A percentile compares a stretch with the other conserved stretches of the same genome.
phyloP scores from a whole-genome alignment of 164 flowering plant species.

The Magnolia kwangsiensis region DNA sequence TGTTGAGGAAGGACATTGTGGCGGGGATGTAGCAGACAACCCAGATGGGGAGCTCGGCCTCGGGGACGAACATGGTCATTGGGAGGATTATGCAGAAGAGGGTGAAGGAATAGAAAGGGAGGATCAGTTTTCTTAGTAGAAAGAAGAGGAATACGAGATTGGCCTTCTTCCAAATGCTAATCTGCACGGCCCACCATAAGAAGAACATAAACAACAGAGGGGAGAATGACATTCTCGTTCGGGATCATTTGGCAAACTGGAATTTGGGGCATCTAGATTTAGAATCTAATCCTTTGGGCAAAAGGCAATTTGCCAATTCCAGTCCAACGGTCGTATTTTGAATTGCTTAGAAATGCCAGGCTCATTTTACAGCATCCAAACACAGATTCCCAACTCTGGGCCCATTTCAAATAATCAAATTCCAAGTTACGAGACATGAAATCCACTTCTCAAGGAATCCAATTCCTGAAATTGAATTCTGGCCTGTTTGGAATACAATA shows the following conservation, averaged over 20 bases:
- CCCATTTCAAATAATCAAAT: too few species aligned
- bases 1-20: constrained; percentile 90
- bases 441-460: too few species aligned
- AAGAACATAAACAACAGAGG: neutral
- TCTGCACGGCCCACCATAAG: constrained; percentile 45
- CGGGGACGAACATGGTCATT: constrained; percentile 97
- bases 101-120: constrained; percentile 96
- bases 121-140: constrained; percentile 76
- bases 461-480: too few species aligned
- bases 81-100: constrained; percentile 96
- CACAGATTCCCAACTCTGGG: too few species aligned
- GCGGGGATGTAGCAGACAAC: constrained; percentile 96
- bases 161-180: constrained; percentile 76
- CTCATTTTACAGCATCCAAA: neutral
- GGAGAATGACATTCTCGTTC: neutral
- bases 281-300: too few species aligned
- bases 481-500: too few species aligned
- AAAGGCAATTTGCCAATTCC: neutral
- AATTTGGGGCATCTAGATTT: too few species aligned
- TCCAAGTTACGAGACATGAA: too few species aligned
- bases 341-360: neutral
- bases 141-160: constrained; percentile 94
- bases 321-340: neutral
- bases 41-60: constrained; percentile 95
- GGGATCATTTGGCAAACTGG: too few species aligned